Evolutionary conservation across 163 green algal genomes (phyloP), one percentile per base, ranked within the genome.

Genomic region (Volvox carteri): DNA sequence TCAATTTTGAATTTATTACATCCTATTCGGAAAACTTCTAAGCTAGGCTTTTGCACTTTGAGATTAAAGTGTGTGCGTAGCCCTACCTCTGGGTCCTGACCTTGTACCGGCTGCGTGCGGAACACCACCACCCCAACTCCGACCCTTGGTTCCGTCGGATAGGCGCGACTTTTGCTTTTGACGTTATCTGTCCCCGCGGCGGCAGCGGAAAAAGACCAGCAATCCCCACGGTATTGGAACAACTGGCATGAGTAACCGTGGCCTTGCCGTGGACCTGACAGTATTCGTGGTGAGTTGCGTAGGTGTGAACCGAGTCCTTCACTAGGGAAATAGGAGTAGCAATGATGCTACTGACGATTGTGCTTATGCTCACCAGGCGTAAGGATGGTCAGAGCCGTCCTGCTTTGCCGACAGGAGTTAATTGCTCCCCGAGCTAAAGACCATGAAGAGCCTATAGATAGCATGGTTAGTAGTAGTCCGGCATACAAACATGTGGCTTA

Each of bases 61-160:
- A n/a, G n/a, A n/a, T n/a, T n/a, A n/a, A n/a, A n/a, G n/a, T n/a
- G n/a, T n/a, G n/a, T n/a, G n/a, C n/a, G n/a, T n/a, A 33, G 18
- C 3, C 62, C 28, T 42, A 87, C 79, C 79, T 87, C 79, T 2
- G 62, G 37, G 39, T 87, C 79, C 3, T 50, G 62, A 5, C 79
- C 79, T 11, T 48, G 62, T 4, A 78, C 19, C 4, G 79, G 79
- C 16, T 56, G 79, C 8, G 56, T 35, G 1, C 79, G 33, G 44
- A 87, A 87, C 1, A 87, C 79, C 16, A 87, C 44, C 2, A 86
- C 78, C 19, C 78, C 78, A 6, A 86, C 78, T n/a, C 78, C 78
- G 21, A 86, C 78, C 11, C 78, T 60, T 35, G 78, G 78, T 44
- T 86, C 78, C 2, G 41, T 62, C 7, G 78, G 78, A 58, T 86